Percentiles rank a stretch among this genome's conserved stretches.
Evolutionary conservation across 2,329 filamentous ascomycete species (phyloP).

Genomic region (Neonectria faginata): DNA sequence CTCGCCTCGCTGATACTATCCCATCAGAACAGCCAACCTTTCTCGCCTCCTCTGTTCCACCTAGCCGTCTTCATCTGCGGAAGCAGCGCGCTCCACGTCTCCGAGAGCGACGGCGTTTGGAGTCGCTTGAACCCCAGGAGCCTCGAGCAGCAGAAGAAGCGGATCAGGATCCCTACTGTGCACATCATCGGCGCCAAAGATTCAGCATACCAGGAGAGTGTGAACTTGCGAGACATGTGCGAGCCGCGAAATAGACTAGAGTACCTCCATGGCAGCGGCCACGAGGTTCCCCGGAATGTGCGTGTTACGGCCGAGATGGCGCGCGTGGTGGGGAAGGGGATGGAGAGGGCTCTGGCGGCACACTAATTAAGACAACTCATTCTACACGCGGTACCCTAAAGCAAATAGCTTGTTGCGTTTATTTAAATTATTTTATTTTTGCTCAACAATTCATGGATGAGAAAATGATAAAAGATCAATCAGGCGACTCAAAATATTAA

Average conservation of each 20-base stretch:
- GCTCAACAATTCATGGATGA: not conserved
- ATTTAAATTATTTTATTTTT: not conserved
- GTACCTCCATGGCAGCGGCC: conserved; percentile 6
- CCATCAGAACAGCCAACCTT: conserved; percentile 5
- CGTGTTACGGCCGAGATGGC: conserved; percentile 11
- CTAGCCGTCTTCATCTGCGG: conserved; percentile 22
- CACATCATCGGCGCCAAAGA: conserved; percentile 17
- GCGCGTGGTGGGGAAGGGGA: conserved; percentile 9
- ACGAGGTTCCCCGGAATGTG: conserved; percentile 15
- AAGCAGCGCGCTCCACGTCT: conserved; percentile 12
- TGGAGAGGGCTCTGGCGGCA: conserved; percentile 16
- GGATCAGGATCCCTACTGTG: conserved; percentile 15
- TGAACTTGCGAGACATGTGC: conserved; percentile 19
- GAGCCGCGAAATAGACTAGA: conserved; percentile 13
- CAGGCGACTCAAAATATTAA: no score
- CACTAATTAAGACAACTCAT: conserved; percentile 7
- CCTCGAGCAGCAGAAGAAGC: not conserved
- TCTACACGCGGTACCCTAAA: no score
- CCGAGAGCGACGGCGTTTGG: conserved; percentile 5
- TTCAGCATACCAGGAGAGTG: conserved; percentile 12
- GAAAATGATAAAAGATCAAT: no score
- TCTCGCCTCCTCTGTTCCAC: conserved; percentile 1
- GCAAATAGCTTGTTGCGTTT: no score
- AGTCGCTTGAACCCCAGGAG: conserved; percentile 5
- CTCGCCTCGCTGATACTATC: conserved; percentile 12